Evolutionary conservation across 208 protist species (phyloP).

Genomic region (Phytomonas francai): DNA sequence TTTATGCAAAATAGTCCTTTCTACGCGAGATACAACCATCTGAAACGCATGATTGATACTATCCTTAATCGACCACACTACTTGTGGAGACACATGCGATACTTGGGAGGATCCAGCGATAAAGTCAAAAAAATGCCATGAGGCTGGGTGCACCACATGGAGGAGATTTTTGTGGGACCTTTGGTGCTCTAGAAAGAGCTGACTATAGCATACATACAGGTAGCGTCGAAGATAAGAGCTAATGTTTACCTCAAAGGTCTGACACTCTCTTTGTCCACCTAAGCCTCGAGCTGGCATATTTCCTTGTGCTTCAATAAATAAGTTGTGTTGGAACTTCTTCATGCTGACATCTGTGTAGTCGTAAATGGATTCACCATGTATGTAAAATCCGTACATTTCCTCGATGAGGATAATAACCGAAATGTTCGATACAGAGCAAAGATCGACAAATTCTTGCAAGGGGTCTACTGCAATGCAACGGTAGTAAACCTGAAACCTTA

Average conservation of each 20-base stretch:
- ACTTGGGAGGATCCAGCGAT: constrained; percentile 36
- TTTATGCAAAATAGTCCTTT: constrained; percentile 59
- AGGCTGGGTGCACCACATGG: constrained; percentile 16
- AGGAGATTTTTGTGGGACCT: constrained; percentile 23
- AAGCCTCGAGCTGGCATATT: constrained; percentile 77
- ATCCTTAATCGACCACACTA: constrained; percentile 56
- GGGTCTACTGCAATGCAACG: constrained; percentile 79
- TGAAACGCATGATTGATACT: constrained; percentile 70
- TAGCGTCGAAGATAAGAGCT: constrained; percentile 70
- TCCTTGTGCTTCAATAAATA: constrained; percentile 68
- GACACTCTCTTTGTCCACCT: constrained; percentile 65
- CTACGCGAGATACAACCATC: constrained; percentile 52
- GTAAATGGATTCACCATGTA: constrained; percentile 88
- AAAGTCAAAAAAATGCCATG: constrained; percentile 63
- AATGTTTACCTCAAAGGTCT: constrained; percentile 81
- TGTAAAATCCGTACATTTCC: constrained; percentile 82
- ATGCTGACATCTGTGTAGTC: constrained; percentile 82
- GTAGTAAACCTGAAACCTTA: constrained; percentile 80
- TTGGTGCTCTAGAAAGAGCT: constrained; percentile 48
- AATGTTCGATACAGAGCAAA: constrained; percentile 89
- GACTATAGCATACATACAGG: constrained; percentile 65
- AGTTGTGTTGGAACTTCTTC: constrained; percentile 82
- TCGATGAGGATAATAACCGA: constrained; percentile 83
- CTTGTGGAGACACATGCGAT: constrained; percentile 38
- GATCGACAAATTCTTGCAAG: constrained; percentile 80